Base-by-base conservation (phyloP, 345 rosid species). In the Hypericum androsaemum region DNA sequence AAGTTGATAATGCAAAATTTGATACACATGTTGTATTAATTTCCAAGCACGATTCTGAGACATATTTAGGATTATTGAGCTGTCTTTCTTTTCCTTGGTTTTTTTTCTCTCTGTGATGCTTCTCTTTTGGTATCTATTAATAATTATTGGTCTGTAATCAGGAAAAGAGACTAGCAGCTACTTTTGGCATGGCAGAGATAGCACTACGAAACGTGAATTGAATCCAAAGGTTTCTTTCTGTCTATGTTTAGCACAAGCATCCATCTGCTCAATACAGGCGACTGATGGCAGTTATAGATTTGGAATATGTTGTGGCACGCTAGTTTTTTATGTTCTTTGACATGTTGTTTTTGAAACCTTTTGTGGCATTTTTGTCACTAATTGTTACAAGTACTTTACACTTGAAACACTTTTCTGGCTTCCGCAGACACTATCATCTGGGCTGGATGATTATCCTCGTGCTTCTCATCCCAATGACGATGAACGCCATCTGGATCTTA, bases 151-250 rank as follows among this genome's bases (percentile, higher is more conserved):
- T 37, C 37, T 50, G 42, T 68, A 48, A 42, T 46, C 72, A 92
- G 98, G 96, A 35, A 88, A 83, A 68, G 81, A 80, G 57, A 65
- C 39, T 46, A 66, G 83, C 59, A 77, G 82, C 79, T 88, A 83
- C 56, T 92, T 54, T 63, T 88, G 96, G 96, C 96, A 84, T 70
- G 98, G 96, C 59, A 83, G 98, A 75, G 89, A 92, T 65, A 68
- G 48, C 54, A 42, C 52, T 39, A 72, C 89, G 63, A 66, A 36
- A 43, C 80, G 62, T 53, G 79, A 92, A 54, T 77, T 87, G 60
- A 90, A 90, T 72, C 88, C 98, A 13, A 79, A 88, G 95, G 94
- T 84, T 59, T 28, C 32, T 22, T 22, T 22, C 32, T 22, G 32
- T 22, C 32, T 22, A 22, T 22, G 32, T 22, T 22, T 22, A 22